Evolutionary conservation across 768 basidiomycete genomes (phyloP).

Genomic region (Leccinum subtestaceum): DNA sequence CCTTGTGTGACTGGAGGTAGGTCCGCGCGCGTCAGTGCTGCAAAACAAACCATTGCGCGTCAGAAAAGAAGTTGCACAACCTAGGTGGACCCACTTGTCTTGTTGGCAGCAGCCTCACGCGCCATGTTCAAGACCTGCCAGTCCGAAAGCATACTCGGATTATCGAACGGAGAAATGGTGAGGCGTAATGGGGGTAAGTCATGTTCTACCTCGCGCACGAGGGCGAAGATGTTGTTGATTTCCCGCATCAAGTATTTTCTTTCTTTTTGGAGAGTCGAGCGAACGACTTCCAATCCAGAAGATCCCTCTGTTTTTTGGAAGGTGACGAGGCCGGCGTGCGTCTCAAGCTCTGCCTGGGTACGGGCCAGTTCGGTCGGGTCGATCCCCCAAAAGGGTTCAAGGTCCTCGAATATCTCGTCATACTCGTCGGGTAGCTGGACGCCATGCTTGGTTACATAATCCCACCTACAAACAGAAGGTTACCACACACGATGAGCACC

Average conservation of each 20-base stretch:
- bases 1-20: slow-evolving; percentile 33
- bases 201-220: slow-evolving; percentile 28
- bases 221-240: slow-evolving; percentile 16
- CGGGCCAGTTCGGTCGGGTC: slow-evolving; percentile 26
- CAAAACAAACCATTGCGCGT: background rate
- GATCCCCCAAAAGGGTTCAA: slow-evolving; percentile 39
- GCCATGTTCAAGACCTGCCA: slow-evolving; percentile 24
- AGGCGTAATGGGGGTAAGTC: slow-evolving; percentile 33
- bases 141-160: slow-evolving; percentile 27
- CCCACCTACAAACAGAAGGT: slow-evolving; percentile 34
- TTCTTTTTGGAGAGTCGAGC: slow-evolving; percentile 9
- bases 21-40: slow-evolving; percentile 29
- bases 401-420: slow-evolving; percentile 40
- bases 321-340: slow-evolving; percentile 11
- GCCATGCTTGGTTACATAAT: slow-evolving; percentile 37
- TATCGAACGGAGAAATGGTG: slow-evolving; percentile 30
- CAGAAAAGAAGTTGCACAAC: background rate
- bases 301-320: slow-evolving; percentile 20
- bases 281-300: slow-evolving; percentile 16
- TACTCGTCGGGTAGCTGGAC: slow-evolving; percentile 47
- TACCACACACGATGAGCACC: background rate
- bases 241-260: background rate
- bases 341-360: slow-evolving; percentile 24
- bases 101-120: slow-evolving; percentile 27
- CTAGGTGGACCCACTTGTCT: slow-evolving; percentile 20